Evolutionary conservation across 192 early-diverging fungal species (phyloP), one percentile per base, ranked within the genome.

Genomic region (Coemansia sp.): DNA sequence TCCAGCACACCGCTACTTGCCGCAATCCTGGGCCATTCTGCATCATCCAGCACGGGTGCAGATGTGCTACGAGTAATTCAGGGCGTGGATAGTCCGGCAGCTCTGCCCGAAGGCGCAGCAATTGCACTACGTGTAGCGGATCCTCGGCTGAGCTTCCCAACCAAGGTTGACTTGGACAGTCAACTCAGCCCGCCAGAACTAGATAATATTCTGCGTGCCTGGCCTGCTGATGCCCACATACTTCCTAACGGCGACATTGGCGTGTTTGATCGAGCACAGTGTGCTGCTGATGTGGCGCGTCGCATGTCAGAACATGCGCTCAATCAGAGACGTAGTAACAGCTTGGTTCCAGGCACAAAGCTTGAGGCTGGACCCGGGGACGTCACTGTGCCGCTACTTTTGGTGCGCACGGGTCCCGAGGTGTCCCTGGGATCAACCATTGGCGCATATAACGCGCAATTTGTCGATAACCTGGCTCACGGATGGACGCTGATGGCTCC

Each of bases 401-500:
- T 96, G 4, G 55, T 94, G 5, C 92, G 92, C 60, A 79, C 90
- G 11, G 86, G 85, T 22, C 70, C 60, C n/a, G 66, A 76, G 51
- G 53, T 62, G 10, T 40, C 51, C 32, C 40, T 58, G 28, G 53
- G 69, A 20, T 29, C 54, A 19, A 34, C 36, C 30, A 25, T 54
- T 0, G 65, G 61, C 5, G 74, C 64, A 22, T 77, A 65, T 9
- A 83, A 83, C 48, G 76, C 57, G 24, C 58, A 65, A 10, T 47
- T 50, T 18, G 39, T 64, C 38, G 72, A 61, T 54, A 37, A 26
- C 23, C 25, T 76, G 41, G 58, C 72, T 25, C 68, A 84, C 43
- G 92, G 92, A 0, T 94, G 92, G 93, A 87, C 87, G 17, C 30
- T 96, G 15, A 62, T 95, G 24, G 61, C 93, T 6, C 90, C 91